A percentile compares a stretch with the other conserved stretches of the same genome.
Evolutionary conservation across 257 asterid species (phyloP).

Genomic region (Coffea eugenioides): DNA sequence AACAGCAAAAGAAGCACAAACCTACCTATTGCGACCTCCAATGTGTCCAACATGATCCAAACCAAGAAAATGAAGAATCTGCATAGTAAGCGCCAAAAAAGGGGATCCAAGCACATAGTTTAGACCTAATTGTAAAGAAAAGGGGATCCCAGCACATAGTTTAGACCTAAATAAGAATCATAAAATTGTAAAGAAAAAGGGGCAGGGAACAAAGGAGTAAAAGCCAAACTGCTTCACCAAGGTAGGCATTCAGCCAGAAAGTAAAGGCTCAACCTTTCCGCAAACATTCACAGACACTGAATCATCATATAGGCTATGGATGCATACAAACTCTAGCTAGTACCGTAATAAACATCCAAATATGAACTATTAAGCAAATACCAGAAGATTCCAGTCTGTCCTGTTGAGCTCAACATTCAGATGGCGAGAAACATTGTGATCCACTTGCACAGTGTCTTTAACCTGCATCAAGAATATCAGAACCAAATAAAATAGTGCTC

Average conservation of each 20-base stretch:
- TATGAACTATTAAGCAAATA: slow-evolving; percentile 19
- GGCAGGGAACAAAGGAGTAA: neutral
- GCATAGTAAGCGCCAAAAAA: slow-evolving; percentile 13
- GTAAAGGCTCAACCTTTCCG: neutral
- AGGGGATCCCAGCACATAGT: neutral
- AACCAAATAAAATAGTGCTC: neutral
- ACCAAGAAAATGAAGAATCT: slow-evolving; percentile 98
- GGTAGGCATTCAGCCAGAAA: neutral
- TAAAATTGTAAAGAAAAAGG: neutral
- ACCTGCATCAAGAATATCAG: slow-evolving; percentile 46
- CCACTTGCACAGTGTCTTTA: slow-evolving; percentile 92
- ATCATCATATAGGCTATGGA: neutral
- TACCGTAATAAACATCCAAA: neutral
- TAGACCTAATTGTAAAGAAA: neutral
- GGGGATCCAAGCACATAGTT: neutral
- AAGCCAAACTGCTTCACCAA: neutral
- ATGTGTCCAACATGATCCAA: slow-evolving; percentile 94
- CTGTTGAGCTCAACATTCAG: slow-evolving; percentile 55
- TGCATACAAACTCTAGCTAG: neutral
- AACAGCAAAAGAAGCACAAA: slow-evolving; percentile 9
- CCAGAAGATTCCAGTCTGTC: slow-evolving; percentile 85
- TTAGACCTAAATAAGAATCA: neutral
- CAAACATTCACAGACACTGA: neutral
- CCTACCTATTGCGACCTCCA: slow-evolving; percentile 85
- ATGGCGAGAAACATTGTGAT: slow-evolving; percentile 86